These are phyloP conservation scores for Pistacia atlantica DNA, from an alignment of 345 rosid species.

Conservation along the genomic window DNA sequence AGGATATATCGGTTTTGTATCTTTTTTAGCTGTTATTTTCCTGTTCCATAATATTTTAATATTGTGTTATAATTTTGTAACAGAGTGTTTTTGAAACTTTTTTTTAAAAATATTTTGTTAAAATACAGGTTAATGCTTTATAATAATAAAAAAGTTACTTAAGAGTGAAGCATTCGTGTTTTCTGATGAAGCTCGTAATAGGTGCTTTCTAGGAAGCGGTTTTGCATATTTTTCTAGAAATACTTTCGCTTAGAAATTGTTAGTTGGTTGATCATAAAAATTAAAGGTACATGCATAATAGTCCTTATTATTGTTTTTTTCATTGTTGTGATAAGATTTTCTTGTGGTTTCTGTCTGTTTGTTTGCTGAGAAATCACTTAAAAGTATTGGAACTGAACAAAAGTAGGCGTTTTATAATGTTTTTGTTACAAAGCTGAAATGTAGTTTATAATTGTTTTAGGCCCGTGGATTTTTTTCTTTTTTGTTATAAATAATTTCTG, in stretches of 20 bases:
- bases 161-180: too few relatives aligned
- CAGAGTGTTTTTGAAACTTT: too few relatives aligned
- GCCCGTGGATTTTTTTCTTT: not conserved
- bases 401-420: not conserved
- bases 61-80: too few relatives aligned
- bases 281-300: not conserved
- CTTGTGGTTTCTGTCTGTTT: not conserved
- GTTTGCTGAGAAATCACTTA: not conserved
- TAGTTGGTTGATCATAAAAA: too few relatives aligned
- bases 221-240: too few relatives aligned
- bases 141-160: too few relatives aligned
- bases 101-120: too few relatives aligned
- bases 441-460: not conserved
- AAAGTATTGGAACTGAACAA: too few relatives aligned
- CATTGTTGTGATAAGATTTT: not conserved
- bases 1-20: not conserved
- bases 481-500: not conserved
- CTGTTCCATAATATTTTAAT: not conserved
- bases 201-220: too few relatives aligned
- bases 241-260: too few relatives aligned
- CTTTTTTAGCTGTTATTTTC: not conserved
- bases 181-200: too few relatives aligned
- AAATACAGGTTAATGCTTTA: too few relatives aligned
- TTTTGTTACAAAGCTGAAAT: not conserved
- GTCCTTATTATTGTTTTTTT: not conserved